Base-by-base conservation (phyloP, 78 protist genomes). In the slime mould (Dictyostelium discoideum) region DNA sequence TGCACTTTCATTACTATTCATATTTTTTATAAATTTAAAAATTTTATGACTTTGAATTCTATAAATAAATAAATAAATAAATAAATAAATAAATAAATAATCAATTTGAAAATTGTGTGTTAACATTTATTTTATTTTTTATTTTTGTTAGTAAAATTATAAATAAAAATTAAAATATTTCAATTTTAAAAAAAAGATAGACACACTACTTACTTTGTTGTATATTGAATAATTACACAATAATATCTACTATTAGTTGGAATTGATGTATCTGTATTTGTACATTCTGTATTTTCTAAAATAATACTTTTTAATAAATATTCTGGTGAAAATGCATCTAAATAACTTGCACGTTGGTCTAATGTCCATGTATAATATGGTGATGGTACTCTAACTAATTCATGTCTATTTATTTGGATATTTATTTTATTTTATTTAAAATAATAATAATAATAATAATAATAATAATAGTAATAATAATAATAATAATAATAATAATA, bases 241-340 rank as follows among this genome's bases (percentile, higher is more conserved):
- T 93, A 93, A 46, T 81, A 93, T 76, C 96, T 40, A 93, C 96
- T 93, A 46, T 93, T 93, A 7, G 42, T 63, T 48, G 74, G 96
- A 78, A 50, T 85, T 5, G 76, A 42, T 24, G 78, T 79, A 32
- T 77, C 79, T 50, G 60, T 14, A 78, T 93, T 84, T 82, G 63
- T 32, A 74, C 96, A 85, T n/a, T 93, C 87, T 20, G 78, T 86
- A 63, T 93, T 93, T 48, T 93, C 96, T 10, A 93, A 29, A 24
- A 93, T 81, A 11, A 93, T 54, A 81, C 90, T 93, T 67, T 93
- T 93, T 42, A 92, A 93, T 37, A 93, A 85, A 93, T 93, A 39
- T 9, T 85, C 78, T 11, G 40, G 24, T 18, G 92, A 85, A 13
- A 85, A 85, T 42, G 96, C 92, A n/a, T 48, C 48, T 57, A 93